Evolutionary conservation across 139 green algal species (phyloP).

Genomic region (Chlorella sp.): DNA sequence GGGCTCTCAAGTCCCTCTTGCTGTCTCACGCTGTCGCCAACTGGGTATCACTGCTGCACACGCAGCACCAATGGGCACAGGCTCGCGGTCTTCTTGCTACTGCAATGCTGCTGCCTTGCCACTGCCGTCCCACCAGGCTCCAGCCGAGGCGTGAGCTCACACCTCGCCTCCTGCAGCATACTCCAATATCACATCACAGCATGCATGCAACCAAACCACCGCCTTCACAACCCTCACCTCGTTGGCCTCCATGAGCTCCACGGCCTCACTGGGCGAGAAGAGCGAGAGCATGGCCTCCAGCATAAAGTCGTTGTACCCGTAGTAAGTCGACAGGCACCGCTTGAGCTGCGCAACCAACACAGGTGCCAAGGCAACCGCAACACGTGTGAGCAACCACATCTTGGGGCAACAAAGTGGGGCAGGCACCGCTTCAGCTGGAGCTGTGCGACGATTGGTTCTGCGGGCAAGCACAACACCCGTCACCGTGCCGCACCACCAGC

Average conservation of each 20-base stretch:
- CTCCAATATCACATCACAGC: no score
- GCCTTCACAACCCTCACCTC: slow-evolving; percentile 46
- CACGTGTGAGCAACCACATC: no score
- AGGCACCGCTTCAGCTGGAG: no score
- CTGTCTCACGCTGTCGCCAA: no score
- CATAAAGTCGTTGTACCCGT: slow-evolving; percentile 97
- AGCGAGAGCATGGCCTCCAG: slow-evolving; percentile 44
- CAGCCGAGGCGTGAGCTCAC: neutral
- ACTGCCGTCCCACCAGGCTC: neutral
- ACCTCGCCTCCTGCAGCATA: neutral
- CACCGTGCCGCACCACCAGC: no score
- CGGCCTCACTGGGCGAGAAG: slow-evolving; percentile 14
- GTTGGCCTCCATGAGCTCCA: slow-evolving; percentile 74
- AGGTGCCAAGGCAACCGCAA: no score
- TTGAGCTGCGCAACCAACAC: slow-evolving; percentile 65
- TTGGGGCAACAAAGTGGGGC: no score
- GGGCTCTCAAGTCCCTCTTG: no score
- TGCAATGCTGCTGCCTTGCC: neutral
- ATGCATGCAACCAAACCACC: neutral
- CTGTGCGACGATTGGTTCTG: no score
- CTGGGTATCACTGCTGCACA: no score
- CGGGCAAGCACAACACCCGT: no score
- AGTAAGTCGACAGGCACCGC: slow-evolving; percentile 83
- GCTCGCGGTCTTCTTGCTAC: neutral
- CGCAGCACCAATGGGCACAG: neutral